Conservation (phyloP, 2,329 filamentous ascomycete genomes). For the Paecilomyces niveus region DNA sequence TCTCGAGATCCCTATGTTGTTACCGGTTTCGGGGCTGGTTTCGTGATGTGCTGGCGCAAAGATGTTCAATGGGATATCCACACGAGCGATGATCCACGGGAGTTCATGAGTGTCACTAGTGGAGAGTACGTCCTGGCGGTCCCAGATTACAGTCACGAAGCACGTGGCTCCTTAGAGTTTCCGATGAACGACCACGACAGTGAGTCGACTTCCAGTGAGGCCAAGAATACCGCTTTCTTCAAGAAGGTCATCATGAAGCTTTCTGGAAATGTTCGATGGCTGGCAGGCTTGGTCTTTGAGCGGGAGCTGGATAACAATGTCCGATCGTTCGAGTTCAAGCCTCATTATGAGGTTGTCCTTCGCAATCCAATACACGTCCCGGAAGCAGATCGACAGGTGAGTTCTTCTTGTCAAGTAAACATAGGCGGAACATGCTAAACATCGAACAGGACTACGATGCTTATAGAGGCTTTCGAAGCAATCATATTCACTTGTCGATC, state of each 20-base stretch:
- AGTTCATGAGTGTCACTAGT: slow-evolving; percentile 93
- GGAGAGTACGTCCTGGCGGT: slow-evolving; percentile 92
- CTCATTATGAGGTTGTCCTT: slow-evolving; percentile 85
- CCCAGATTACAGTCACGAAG: slow-evolving; percentile 86
- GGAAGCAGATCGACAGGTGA: slow-evolving; percentile 43
- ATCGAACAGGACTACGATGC: slow-evolving; percentile 66
- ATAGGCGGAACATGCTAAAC: slow-evolving; percentile 12
- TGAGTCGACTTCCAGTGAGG: slow-evolving; percentile 54
- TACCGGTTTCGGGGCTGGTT: slow-evolving; percentile 85
- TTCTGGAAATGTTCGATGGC: slow-evolving; percentile 90
- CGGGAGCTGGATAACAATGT: slow-evolving; percentile 62
- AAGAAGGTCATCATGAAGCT: slow-evolving; percentile 99
- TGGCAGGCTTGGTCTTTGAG: slow-evolving; percentile 87
- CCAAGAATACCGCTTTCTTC: slow-evolving; percentile 73
- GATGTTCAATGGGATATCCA: slow-evolving; percentile 85
- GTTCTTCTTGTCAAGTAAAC: slow-evolving; percentile 8
- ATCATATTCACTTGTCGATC: slow-evolving; percentile 93
- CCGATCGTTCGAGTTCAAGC: slow-evolving; percentile 80
- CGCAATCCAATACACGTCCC: slow-evolving; percentile 72
- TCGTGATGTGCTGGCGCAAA: slow-evolving; percentile 97
- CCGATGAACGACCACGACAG: slow-evolving; percentile 50
- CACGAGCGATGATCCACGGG: slow-evolving; percentile 75
- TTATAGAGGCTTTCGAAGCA: slow-evolving; percentile 91
- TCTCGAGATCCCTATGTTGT: slow-evolving; percentile 89
- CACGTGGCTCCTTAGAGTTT: slow-evolving; percentile 53